Percentiles rank a stretch among this genome's conserved stretches.
Conservation (phyloP, 1,139 yeast genomes). For the Magnusiomyces clavatus region DNA sequence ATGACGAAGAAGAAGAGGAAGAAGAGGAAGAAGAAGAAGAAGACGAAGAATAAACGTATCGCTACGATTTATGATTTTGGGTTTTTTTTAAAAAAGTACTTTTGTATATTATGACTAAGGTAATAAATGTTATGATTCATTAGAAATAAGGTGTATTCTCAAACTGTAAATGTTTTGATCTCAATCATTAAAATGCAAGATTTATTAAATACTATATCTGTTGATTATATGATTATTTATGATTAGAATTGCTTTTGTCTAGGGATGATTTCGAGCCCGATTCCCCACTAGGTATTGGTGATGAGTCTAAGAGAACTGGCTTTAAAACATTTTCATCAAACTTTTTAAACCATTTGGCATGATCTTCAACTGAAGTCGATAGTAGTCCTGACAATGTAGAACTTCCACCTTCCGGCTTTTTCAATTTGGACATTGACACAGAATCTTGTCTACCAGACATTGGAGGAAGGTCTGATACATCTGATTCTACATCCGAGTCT, state of each 20-base stretch:
- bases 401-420: conserved; percentile 8
- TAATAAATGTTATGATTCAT: no score
- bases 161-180: no score
- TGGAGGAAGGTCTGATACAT: conserved; percentile 28
- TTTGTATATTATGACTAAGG: no score
- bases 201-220: no score
- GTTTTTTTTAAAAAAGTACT: no score
- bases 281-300: conserved; percentile 14
- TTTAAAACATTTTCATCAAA: conserved; percentile 94
- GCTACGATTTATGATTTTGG: no score
- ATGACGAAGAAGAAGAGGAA: conserved; percentile 75
- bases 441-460: conserved; percentile 20
- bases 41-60: not conserved
- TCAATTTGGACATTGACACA: conserved; percentile 4
- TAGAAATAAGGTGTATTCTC: no score
- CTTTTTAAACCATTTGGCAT: conserved; percentile 84
- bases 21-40: conserved; percentile 11
- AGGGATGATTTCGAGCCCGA: no score
- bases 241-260: no score
- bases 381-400: conserved; percentile 35
- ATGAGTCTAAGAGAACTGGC: conserved; percentile 75
- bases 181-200: no score
- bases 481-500: conserved; percentile 19
- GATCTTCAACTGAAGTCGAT: conserved; percentile 54
- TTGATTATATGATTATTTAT: no score